Evolutionary conservation across 169 alveolate genomes (phyloP).

Genomic region (Plasmodium billcollinsi): DNA sequence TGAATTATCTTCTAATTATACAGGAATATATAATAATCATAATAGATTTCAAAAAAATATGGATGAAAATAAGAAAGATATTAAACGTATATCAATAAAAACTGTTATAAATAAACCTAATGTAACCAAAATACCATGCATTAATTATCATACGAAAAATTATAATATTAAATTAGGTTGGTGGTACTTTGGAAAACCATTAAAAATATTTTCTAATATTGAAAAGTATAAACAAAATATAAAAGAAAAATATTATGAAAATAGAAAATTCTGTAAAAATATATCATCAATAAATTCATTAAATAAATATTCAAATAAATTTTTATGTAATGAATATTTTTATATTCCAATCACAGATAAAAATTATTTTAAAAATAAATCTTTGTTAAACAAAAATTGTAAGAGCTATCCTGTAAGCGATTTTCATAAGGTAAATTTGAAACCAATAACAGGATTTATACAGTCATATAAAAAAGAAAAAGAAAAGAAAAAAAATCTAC

Average conservation of each 20-base stretch:
- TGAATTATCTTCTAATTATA: too few relatives aligned
- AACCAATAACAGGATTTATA: constrained; percentile 65
- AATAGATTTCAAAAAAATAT: neutral
- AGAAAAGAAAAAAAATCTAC: constrained; percentile 15
- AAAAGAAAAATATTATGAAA: constrained; percentile 55
- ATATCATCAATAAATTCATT: constrained; percentile 13
- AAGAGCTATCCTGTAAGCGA: constrained; percentile 68
- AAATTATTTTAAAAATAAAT: constrained; percentile 51
- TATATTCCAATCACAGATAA: constrained; percentile 53
- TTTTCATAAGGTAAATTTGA: constrained; percentile 64
- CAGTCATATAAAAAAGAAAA: constrained; percentile 70
- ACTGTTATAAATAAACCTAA: constrained; percentile 34
- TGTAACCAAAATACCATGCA: constrained; percentile 35
- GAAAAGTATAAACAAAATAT: constrained; percentile 65
- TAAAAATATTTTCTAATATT: constrained; percentile 28
- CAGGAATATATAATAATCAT: neutral
- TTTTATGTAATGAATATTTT: constrained; percentile 52
- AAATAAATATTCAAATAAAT: constrained; percentile 53
- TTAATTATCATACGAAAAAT: constrained; percentile 33
- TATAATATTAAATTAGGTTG: constrained; percentile 59
- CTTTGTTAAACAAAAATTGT: neutral
- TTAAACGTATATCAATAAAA: constrained; percentile 26
- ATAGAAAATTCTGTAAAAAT: constrained; percentile 47
- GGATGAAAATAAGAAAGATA: neutral
- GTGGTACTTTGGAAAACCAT: constrained; percentile 42